Conservation (phyloP, 2,329 filamentous ascomycete genomes). For the Ilyonectria robusta region DNA sequence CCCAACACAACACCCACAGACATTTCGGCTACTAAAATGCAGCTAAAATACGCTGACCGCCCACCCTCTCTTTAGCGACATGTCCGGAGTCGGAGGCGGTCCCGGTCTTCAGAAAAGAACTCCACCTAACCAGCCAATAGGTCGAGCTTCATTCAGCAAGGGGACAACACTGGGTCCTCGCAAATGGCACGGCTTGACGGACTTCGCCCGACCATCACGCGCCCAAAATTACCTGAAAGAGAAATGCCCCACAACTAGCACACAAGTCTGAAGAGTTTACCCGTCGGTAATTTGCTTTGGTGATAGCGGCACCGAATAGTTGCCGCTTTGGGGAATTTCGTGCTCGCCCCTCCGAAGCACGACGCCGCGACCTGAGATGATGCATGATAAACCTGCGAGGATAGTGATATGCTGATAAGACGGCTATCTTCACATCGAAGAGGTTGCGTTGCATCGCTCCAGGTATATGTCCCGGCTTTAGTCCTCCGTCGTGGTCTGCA, state of each 20-base stretch:
- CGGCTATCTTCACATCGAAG: neutral
- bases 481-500: neutral
- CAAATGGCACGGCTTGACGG: neutral
- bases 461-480: neutral
- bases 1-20: no score
- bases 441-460: neutral
- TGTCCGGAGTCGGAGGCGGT: neutral
- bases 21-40: no score
- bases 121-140: neutral
- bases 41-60: no score
- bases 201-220: neutral
- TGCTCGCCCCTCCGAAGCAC: constrained; percentile 11
- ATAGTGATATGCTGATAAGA: neutral
- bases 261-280: neutral
- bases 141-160: neutral
- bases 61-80: neutral
- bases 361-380: neutral
- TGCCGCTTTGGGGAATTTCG: neutral
- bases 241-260: neutral
- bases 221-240: neutral
- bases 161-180: neutral
- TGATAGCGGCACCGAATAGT: neutral
- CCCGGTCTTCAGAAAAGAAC: neutral
- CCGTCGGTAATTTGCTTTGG: neutral
- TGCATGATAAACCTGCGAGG: neutral